A percentile compares a stretch with the other conserved stretches of the same genome.
Evolutionary conservation across 1,284 basidiomycete species (phyloP).

Genomic region (Fistulinella staudtii): DNA sequence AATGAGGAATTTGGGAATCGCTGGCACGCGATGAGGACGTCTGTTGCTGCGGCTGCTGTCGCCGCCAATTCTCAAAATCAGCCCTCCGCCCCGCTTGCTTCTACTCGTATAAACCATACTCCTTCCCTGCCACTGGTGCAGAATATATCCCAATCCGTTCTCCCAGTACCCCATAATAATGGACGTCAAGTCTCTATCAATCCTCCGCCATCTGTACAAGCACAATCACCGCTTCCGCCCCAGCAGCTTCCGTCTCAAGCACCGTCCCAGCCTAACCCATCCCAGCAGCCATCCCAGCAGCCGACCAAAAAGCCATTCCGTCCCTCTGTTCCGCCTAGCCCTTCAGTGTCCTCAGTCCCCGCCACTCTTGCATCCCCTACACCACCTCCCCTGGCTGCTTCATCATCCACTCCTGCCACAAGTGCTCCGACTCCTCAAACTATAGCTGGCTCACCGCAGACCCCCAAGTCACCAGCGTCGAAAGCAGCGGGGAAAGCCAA

Average conservation of each 20-base stretch:
- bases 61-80: constrained; percentile 16
- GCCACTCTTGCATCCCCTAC: constrained; percentile 35
- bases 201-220: constrained; percentile 17
- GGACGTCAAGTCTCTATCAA: constrained; percentile 22
- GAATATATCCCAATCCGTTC: constrained; percentile 10
- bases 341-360: constrained; percentile 21
- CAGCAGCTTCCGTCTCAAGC: constrained; percentile 18
- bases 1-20: constrained; percentile 38
- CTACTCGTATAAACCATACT: constrained; percentile 12
- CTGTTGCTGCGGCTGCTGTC: constrained; percentile 4
- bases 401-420: constrained; percentile 37
- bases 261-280: constrained; percentile 16
- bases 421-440: constrained; percentile 52
- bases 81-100: neutral
- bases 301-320: constrained; percentile 28
- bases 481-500: constrained; percentile 46
- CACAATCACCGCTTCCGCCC: constrained; percentile 21
- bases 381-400: constrained; percentile 30
- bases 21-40: constrained; percentile 23
- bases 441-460: constrained; percentile 48
- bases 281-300: constrained; percentile 12
- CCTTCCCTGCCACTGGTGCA: constrained; percentile 17
- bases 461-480: constrained; percentile 51
- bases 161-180: constrained; percentile 3
- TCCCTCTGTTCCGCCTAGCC: constrained; percentile 21